Evolutionary conservation across 2,329 filamentous ascomycete genomes (phyloP).

Genomic region (Zalaria obscura): DNA sequence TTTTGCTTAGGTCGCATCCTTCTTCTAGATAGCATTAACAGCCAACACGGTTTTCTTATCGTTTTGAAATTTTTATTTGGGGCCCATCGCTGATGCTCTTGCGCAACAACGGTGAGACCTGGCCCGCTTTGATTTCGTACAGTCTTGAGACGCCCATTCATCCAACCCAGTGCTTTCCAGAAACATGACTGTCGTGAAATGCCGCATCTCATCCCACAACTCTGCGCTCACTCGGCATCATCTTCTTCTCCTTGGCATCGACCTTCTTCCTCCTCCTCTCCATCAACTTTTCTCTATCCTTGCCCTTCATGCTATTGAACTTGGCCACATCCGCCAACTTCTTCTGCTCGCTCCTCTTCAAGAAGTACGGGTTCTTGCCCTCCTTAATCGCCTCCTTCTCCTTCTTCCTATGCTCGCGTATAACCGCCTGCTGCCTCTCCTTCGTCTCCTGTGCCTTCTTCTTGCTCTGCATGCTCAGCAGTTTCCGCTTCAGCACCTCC

Average conservation of each 20-base stretch:
- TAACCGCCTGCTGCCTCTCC: conserved; percentile 54
- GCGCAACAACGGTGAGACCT: too few species aligned
- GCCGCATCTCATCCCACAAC: background rate
- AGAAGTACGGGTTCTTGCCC: conserved; percentile 84
- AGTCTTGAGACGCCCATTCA: too few species aligned
- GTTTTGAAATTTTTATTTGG: too few species aligned
- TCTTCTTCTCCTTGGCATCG: conserved; percentile 65
- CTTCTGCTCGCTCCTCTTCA: conserved; percentile 85
- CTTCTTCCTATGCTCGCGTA: conserved; percentile 61
- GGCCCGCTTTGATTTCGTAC: too few species aligned
- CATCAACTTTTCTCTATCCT: conserved; percentile 70
- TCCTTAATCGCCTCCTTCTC: conserved; percentile 77
- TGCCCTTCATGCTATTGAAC: conserved; percentile 71
- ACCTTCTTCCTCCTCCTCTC: conserved; percentile 85
- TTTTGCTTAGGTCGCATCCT: too few species aligned
- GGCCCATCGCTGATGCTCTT: too few species aligned
- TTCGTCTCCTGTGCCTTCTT: conserved; percentile 56
- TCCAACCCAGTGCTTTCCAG: too few species aligned
- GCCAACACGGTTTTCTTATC: too few species aligned
- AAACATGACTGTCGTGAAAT: too few species aligned
- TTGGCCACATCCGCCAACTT: conserved; percentile 66
- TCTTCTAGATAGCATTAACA: too few species aligned
- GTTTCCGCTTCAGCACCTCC: conserved; percentile 55
- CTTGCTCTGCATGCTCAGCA: conserved; percentile 67
- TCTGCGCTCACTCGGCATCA: conserved; percentile 26